A percentile compares a stretch with the other conserved stretches of the same genome.
Conservation (phyloP, 1,139 yeast genomes). For the Protomyces inundatus region DNA sequence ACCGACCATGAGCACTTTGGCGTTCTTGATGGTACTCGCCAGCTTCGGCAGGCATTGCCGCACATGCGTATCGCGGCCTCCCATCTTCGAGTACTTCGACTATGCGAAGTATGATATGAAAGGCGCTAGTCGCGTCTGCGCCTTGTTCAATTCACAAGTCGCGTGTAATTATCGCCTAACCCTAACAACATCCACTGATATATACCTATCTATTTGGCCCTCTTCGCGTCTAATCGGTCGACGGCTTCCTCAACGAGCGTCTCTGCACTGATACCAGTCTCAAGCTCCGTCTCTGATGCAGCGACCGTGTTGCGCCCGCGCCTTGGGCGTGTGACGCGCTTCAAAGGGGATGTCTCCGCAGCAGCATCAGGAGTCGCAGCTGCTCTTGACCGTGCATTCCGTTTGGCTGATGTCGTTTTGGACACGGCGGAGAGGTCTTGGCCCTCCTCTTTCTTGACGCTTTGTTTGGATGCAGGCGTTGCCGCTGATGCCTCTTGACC, state of each 20-base stretch:
- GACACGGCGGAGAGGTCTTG: background rate
- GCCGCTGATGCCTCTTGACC: background rate
- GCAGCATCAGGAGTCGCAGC: background rate
- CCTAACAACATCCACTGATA: background rate
- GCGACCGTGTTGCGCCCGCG: conserved; percentile 2
- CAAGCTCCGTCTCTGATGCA: conserved; percentile 5
- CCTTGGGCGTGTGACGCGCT: background rate
- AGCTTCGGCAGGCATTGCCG: conserved; percentile 8
- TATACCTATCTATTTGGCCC: background rate
- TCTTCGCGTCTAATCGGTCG: conserved; percentile 5
- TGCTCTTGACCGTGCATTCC: background rate
- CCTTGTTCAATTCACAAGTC: too few relatives aligned
- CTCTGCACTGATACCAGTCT: conserved; percentile 26
- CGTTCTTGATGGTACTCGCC: conserved; percentile 8
- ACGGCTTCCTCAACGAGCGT: conserved; percentile 30
- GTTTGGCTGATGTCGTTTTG: background rate
- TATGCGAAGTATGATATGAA: too few relatives aligned
- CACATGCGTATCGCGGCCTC: background rate
- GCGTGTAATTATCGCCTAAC: background rate
- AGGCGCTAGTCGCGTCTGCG: too few relatives aligned
- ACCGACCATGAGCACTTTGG: conserved; percentile 71
- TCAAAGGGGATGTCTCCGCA: background rate
- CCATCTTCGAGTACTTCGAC: too few relatives aligned
- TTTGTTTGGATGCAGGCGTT: background rate
- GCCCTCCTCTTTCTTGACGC: background rate